A percentile compares a stretch with the other conserved stretches of the same genome.
These are phyloP conservation scores for Aschersonia sp. DNA, from an alignment of 2,329 filamentous ascomycete species.

Conservation along the genomic window DNA sequence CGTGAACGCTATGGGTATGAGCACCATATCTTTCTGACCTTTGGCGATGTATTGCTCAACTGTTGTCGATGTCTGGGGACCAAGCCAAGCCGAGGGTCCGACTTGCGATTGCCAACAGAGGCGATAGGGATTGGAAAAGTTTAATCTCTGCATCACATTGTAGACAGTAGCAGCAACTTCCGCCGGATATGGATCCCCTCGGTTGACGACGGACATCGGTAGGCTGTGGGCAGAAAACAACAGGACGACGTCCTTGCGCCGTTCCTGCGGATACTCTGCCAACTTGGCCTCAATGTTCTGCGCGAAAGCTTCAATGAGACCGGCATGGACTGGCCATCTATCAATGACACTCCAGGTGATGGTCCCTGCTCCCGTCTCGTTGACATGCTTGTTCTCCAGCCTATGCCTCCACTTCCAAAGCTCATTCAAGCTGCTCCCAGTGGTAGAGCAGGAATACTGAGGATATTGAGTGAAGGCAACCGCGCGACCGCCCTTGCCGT, in stretches of 20 bases:
- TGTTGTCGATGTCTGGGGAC: slow-evolving; percentile 79
- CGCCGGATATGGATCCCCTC: slow-evolving; percentile 86
- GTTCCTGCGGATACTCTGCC: slow-evolving; percentile 67
- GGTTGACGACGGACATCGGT: slow-evolving; percentile 94
- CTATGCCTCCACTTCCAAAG: slow-evolving; percentile 93
- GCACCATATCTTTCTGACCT: slow-evolving; percentile 77
- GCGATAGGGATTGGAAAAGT: slow-evolving; percentile 80
- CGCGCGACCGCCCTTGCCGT: slow-evolving; percentile 77
- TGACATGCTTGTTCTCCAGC: slow-evolving; percentile 60
- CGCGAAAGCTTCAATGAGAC: slow-evolving; percentile 82
- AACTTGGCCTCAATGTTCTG: slow-evolving; percentile 81
- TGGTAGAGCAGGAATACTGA: slow-evolving; percentile 96
- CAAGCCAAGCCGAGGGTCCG: slow-evolving; percentile 87
- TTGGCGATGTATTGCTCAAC: slow-evolving; percentile 82
- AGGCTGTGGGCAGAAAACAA: slow-evolving; percentile 92
- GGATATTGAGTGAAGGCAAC: slow-evolving; percentile 98
- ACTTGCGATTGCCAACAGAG: slow-evolving; percentile 98
- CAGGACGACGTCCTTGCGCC: slow-evolving; percentile 65
- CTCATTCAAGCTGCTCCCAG: slow-evolving; percentile 90
- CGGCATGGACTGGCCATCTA: slow-evolving; percentile 85
- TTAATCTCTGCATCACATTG: slow-evolving; percentile 86
- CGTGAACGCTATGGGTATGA: slow-evolving; percentile 94
- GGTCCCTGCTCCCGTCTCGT: slow-evolving; percentile 41
- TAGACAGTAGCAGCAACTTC: slow-evolving; percentile 94
- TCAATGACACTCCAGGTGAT: slow-evolving; percentile 98